phyloP scores from a whole-genome alignment of 2,329 filamentous ascomycete species.

The Cercospora sp. region DNA sequence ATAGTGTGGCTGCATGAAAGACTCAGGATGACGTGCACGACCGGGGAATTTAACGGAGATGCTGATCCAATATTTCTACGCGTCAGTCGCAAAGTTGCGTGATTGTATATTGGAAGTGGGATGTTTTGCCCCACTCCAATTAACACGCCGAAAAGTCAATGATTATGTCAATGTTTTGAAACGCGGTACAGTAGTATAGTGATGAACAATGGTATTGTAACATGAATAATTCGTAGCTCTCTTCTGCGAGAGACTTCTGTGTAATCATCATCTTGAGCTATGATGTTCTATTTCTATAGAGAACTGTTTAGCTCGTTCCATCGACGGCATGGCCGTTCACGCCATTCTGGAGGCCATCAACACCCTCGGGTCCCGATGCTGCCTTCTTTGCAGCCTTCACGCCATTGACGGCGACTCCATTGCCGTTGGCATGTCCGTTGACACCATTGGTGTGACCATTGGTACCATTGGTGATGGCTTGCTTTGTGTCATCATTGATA shows the following conservation, averaged over 20 bases:
- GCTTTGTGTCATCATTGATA: constrained; percentile 39
- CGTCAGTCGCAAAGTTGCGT: not conserved
- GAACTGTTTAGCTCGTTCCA: constrained; percentile 14
- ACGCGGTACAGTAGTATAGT: not conserved
- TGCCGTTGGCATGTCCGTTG: constrained; percentile 3
- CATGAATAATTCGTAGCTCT: not conserved
- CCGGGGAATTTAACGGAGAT: constrained; percentile 7
- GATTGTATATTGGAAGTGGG: not conserved
- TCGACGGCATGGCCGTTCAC: constrained; percentile 28
- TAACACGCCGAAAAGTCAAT: not conserved
- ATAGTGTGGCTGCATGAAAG: not conserved
- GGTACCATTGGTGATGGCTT: constrained; percentile 20
- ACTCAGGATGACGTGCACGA: constrained; percentile 17
- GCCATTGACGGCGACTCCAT: constrained; percentile 23
- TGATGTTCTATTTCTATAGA: constrained; percentile 3
- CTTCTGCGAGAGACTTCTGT: not conserved
- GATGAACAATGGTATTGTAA: not conserved
- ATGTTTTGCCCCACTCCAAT: not conserved
- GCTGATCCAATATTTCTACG: not conserved
- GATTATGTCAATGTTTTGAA: not conserved
- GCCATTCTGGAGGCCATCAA: constrained; percentile 30
- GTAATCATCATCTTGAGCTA: not conserved
- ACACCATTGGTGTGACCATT: constrained; percentile 12
- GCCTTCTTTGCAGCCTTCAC: constrained; percentile 33
- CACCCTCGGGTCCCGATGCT: constrained; percentile 37